Percentiles rank a stretch among this genome's conserved stretches.
Evolutionary conservation across 805 yeast species (phyloP).

Genomic region (Suhomyces emberorum): DNA sequence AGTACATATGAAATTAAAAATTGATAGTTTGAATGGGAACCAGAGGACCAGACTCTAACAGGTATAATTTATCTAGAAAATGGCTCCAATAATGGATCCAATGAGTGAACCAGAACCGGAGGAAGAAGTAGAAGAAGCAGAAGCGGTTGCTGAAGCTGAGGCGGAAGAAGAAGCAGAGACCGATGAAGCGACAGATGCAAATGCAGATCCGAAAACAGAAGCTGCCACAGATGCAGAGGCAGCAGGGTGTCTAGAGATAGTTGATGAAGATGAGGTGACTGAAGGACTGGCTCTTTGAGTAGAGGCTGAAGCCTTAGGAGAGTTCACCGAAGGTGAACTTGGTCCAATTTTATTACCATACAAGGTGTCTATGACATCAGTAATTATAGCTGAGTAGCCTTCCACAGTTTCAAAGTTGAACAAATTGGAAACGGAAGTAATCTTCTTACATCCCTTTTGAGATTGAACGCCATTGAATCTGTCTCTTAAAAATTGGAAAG

Average conservation of each 20-base stretch:
- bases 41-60: neutral
- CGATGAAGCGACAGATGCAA: neutral
- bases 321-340: neutral
- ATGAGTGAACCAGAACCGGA: neutral
- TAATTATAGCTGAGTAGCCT: neutral
- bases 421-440: neutral
- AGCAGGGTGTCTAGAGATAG: neutral
- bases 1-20: too few species aligned
- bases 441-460: neutral
- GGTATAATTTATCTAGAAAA: neutral
- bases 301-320: neutral
- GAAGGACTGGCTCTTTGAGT: neutral
- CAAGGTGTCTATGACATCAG: neutral
- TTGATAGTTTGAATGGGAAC: too few species aligned
- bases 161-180: neutral
- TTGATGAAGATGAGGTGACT: neutral
- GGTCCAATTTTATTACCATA: neutral
- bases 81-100: neutral
- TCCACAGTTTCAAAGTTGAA: neutral
- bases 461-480: conserved; percentile 6
- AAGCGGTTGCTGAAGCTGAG: neutral
- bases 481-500: conserved; percentile 16
- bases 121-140: neutral
- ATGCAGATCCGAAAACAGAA: neutral
- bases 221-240: neutral